These are phyloP conservation scores for Lachnellula occidentalis DNA, from an alignment of 2,329 filamentous ascomycete genomes.

Conservation along the genomic window DNA sequence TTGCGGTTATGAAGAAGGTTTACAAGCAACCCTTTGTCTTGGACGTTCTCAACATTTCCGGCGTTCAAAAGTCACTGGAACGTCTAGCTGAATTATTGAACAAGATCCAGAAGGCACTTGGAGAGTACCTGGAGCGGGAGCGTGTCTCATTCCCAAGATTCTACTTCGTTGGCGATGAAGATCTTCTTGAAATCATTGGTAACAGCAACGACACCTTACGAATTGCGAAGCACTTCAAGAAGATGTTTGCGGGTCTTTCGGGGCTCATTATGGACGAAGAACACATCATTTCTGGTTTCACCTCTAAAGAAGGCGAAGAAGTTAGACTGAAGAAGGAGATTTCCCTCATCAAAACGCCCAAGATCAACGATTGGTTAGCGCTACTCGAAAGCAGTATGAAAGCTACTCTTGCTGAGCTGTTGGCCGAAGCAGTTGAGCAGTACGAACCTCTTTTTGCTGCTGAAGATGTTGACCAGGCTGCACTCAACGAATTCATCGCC, in stretches of 20 bases:
- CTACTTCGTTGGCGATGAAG: conserved; percentile 99
- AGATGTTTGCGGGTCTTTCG: conserved; percentile 98
- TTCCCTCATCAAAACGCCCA: conserved; percentile 85
- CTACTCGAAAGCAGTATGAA: conserved; percentile 93
- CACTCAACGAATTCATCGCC: conserved; percentile 74
- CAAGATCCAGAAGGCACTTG: conserved; percentile 98
- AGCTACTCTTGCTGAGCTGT: conserved; percentile 80
- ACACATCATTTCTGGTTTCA: conserved; percentile 82
- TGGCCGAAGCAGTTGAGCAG: conserved; percentile 78
- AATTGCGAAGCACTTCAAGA: conserved; percentile 97
- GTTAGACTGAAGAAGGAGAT: conserved; percentile 87
- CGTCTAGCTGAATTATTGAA: conserved; percentile 93
- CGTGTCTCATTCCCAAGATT: conserved; percentile 96
- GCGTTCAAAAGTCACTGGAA: conserved; percentile 93
- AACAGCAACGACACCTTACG: conserved; percentile 97
- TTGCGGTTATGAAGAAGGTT: conserved; percentile 99
- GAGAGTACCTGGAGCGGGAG: conserved; percentile 97
- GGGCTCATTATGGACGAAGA: conserved; percentile 90
- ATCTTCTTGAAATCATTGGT: conserved; percentile 96
- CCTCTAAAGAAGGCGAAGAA: conserved; percentile 89
- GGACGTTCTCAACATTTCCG: conserved; percentile 91
- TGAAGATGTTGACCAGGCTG: conserved; percentile 61
- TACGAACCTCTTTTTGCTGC: conserved; percentile 75
- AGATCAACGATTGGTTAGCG: conserved; percentile 98
- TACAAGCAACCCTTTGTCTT: conserved; percentile 94